Percentiles rank a stretch among this genome's conserved stretches.
Evolutionary conservation across 345 rosid genomes (phyloP).

Genomic region (Trapa bicornis): DNA sequence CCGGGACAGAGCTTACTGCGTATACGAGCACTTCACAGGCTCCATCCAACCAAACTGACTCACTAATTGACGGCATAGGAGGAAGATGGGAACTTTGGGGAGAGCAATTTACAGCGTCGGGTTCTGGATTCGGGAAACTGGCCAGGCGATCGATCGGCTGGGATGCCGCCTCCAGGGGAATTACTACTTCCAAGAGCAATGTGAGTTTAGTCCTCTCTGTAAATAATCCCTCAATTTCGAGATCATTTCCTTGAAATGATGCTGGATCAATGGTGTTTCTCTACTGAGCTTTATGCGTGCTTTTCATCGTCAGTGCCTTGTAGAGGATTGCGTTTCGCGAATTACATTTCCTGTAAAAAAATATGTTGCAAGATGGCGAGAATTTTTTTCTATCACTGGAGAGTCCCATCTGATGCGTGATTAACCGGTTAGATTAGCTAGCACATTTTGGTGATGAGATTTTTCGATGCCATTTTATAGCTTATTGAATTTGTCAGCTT

Average conservation of each 20-base stretch:
- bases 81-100: conserved; percentile 75
- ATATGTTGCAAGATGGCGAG: not conserved
- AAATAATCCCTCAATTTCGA: not conserved
- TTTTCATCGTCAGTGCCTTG: too few species aligned
- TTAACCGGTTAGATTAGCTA: not conserved
- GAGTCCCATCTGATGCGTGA: not conserved
- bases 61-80: not conserved
- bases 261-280: not conserved
- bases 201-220: conserved; percentile 25
- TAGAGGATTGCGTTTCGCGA: not conserved
- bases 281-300: too few species aligned
- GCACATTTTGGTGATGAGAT: not conserved
- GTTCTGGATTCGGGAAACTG: conserved; percentile 94
- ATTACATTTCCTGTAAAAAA: not conserved
- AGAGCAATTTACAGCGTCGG: conserved; percentile 80
- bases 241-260: not conserved
- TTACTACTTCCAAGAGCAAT: conserved; percentile 66
- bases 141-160: conserved; percentile 89
- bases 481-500: not conserved
- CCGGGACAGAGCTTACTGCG: not conserved
- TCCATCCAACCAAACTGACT: not conserved
- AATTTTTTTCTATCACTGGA: not conserved
- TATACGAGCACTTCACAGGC: conserved; percentile 1
- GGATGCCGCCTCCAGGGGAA: conserved; percentile 90
- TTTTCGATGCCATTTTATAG: not conserved